Evolutionary conservation across 2,329 filamentous ascomycete species (phyloP).

Genomic region (Sclerotinia glacialis): DNA sequence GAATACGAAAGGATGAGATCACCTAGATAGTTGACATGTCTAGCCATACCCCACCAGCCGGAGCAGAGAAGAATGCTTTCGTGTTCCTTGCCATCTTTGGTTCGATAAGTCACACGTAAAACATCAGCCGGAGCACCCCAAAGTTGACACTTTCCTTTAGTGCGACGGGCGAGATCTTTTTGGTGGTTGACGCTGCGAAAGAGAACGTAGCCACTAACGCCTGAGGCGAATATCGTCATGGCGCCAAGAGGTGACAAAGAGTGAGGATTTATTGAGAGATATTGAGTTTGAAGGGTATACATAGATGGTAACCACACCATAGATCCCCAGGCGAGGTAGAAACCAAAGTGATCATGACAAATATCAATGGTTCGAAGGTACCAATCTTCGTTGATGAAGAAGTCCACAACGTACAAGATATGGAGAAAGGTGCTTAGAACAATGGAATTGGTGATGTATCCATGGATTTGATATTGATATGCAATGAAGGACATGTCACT

Average conservation of each 20-base stretch:
- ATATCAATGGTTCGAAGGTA: conserved; percentile 47
- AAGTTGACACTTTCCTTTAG: conserved; percentile 43
- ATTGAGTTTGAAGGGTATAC: conserved; percentile 50
- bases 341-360: conserved; percentile 45
- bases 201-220: conserved; percentile 44
- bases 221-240: conserved; percentile 36
- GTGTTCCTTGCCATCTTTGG: conserved; percentile 44
- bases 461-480: conserved; percentile 45
- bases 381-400: conserved; percentile 51
- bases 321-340: conserved; percentile 46
- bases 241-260: conserved; percentile 35
- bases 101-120: conserved; percentile 43
- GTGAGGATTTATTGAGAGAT: conserved; percentile 45
- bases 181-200: conserved; percentile 49
- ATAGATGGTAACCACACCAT: conserved; percentile 46
- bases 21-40: conserved; percentile 45
- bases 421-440: conserved; percentile 47
- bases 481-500: conserved; percentile 43
- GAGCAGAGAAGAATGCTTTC: conserved; percentile 43
- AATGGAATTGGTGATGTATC: conserved; percentile 44
- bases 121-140: conserved; percentile 46
- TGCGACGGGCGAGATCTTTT: conserved; percentile 44
- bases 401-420: conserved; percentile 47
- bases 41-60: conserved; percentile 44
- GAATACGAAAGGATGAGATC: conserved; percentile 44